Base-by-base conservation (phyloP, 768 basidiomycete genomes). In the Trametes maxima region DNA sequence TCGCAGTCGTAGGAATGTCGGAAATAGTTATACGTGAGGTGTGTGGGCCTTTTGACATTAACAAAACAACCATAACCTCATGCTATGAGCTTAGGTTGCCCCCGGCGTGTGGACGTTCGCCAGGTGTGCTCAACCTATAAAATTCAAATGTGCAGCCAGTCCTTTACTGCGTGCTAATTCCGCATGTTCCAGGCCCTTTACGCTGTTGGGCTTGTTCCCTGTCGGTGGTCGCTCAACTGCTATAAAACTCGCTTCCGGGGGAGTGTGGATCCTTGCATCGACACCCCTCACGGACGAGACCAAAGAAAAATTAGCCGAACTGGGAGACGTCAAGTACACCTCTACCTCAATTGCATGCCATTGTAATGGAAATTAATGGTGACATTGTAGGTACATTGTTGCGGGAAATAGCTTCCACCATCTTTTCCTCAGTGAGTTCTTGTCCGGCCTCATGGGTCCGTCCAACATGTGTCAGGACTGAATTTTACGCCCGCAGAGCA, bases 171-270 rank as follows among this genome's bases (percentile, higher is more conserved):
- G 25, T 44, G n/a, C 33, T 24, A 25, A 21, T 11, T 62, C 33
- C 19, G 28, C 52, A 35, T 28, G 58, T 37, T 37, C 42, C 59
- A 88, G 86, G 40, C 85, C 87, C 6, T 89, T 90, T 69, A 69
- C 79, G n/a, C 80, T 88, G 51, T 82, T 78, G 60, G 83, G 85
- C 8, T 14, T 89, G 33, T 68, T 90, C 11, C 88, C 90, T 5
- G 76, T 92, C 28, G 92, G 92, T 1, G 91, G 91, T 19, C 78
- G 92, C 55, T 85, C 89, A 11, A 94, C 91, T 0, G 92, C 91
- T 0, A 78, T 94, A 65, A 82, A 79, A 71, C 77, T 94, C 22
- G 72, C 74, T 28, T 77, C 81, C 53, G 85, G 85, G 33, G 83
- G 80, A 2, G 83, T 93, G 24, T 93, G 89, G 83, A 75, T 93